Percentiles rank a stretch among this genome's conserved stretches.
Conservation (phyloP, 1,139 yeast genomes). For the Debaryomyces robertsiae region DNA sequence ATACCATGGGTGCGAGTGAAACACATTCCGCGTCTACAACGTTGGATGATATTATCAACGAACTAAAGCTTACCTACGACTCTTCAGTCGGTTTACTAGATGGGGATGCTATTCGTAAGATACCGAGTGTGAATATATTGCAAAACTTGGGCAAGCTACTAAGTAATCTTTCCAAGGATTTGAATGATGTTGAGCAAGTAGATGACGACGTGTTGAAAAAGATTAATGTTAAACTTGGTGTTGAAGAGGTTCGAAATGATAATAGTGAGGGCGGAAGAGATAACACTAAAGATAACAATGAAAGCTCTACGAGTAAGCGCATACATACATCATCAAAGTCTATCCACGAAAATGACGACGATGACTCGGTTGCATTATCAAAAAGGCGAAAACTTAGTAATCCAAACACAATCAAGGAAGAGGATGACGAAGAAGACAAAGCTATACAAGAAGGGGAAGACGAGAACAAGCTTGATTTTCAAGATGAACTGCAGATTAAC, state of each 20-base stretch:
- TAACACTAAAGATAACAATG: slow-evolving; percentile 9
- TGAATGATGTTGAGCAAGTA: slow-evolving; percentile 46
- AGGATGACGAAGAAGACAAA: slow-evolving; percentile 15
- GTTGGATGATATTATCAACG: slow-evolving; percentile 54
- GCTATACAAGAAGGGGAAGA: slow-evolving; percentile 19
- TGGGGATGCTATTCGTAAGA: slow-evolving; percentile 54
- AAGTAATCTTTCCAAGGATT: slow-evolving; percentile 49
- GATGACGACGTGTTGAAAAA: slow-evolving; percentile 44
- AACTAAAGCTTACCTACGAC: slow-evolving; percentile 58
- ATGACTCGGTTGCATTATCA: slow-evolving; percentile 16
- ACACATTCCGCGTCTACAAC: slow-evolving; percentile 43
- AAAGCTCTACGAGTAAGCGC: slow-evolving; percentile 15
- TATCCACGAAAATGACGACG: slow-evolving; percentile 16
- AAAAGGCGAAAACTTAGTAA: slow-evolving; percentile 16
- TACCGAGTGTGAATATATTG: slow-evolving; percentile 51
- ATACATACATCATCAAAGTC: neutral
- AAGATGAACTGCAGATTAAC: slow-evolving; percentile 18
- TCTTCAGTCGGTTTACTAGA: slow-evolving; percentile 59
- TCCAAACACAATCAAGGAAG: slow-evolving; percentile 13
- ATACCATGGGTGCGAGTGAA: slow-evolving; percentile 19
- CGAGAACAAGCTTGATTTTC: slow-evolving; percentile 10
- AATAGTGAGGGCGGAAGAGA: slow-evolving; percentile 7
- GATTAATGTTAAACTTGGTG: slow-evolving; percentile 20
- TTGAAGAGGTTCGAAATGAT: slow-evolving; percentile 1
- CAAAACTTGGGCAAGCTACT: slow-evolving; percentile 50